Evolutionary conservation across 805 yeast genomes (phyloP).

Genomic region (Sugiyamaella mastotermitis): DNA sequence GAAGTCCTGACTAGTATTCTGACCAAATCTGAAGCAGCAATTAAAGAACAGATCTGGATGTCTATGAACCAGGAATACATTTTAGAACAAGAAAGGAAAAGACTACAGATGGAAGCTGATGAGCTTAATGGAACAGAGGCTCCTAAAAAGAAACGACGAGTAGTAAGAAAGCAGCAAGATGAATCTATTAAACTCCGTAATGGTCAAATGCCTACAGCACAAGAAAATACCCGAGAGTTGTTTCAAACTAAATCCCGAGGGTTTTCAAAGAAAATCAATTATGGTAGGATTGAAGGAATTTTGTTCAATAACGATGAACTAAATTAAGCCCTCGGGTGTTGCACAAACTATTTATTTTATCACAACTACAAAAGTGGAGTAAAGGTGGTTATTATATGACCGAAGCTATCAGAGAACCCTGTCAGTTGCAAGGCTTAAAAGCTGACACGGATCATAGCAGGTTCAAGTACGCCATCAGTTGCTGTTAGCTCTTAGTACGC

Average conservation of each 20-base stretch:
- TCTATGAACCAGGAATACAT: conserved; percentile 83
- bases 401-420: too few species aligned
- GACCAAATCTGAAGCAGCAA: conserved; percentile 58
- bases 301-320: conserved; percentile 19
- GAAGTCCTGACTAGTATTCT: conserved; percentile 61
- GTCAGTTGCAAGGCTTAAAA: too few species aligned
- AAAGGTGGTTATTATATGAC: background rate
- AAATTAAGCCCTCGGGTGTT: background rate
- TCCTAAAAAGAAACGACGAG: conserved; percentile 33
- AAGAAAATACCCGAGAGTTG: conserved; percentile 74
- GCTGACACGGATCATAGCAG: too few species aligned
- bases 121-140: conserved; percentile 70
- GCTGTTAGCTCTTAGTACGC: too few species aligned
- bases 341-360: background rate
- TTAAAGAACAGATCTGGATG: conserved; percentile 85
- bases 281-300: conserved; percentile 58
- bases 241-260: conserved; percentile 64
- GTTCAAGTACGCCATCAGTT: too few species aligned
- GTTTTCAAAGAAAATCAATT: conserved; percentile 88
- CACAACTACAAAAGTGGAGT: background rate
- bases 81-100: conserved; percentile 76
- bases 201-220: conserved; percentile 50
- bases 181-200: conserved; percentile 20
- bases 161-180: conserved; percentile 23
- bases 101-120: conserved; percentile 82